phyloP scores from a whole-genome alignment of 2,329 filamentous ascomycete species.

The Fusarium subtropicale region DNA sequence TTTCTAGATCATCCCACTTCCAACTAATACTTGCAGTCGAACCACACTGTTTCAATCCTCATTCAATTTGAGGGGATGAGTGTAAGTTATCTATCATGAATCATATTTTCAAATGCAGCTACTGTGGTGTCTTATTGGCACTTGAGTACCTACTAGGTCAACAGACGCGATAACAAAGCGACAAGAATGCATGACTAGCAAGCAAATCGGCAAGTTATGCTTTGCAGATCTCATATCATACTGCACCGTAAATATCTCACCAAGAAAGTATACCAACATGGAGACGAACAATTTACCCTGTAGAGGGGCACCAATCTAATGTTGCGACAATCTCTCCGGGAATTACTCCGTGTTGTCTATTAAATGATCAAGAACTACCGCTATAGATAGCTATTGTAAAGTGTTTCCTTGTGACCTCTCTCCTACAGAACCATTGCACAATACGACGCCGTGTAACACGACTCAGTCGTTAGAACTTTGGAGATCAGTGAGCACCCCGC shows the following conservation, averaged over 20 bases:
- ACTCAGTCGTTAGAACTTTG: neutral
- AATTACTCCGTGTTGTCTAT: conserved; percentile 47
- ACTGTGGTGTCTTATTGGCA: neutral
- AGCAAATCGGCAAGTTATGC: neutral
- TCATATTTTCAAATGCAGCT: neutral
- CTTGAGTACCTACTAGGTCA: too few relatives aligned
- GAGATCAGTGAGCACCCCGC: conserved; percentile 16
- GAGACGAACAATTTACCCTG: conserved; percentile 37
- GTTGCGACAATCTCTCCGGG: conserved; percentile 44
- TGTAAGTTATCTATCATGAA: neutral
- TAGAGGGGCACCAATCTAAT: conserved; percentile 31
- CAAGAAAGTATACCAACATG: neutral
- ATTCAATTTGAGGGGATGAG: neutral
- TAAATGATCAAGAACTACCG: conserved; percentile 28
- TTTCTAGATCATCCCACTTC: neutral
- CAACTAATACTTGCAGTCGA: neutral
- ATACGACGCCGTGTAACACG: conserved; percentile 8
- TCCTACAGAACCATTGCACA: neutral
- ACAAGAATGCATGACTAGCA: neutral
- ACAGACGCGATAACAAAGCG: neutral
- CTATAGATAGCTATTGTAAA: conserved; percentile 3
- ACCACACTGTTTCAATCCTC: neutral
- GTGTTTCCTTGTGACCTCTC: conserved; percentile 10
- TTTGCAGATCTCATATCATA: conserved; percentile 11
- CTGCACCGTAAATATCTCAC: conserved; percentile 11